Evolutionary conservation across 164 flowering plant genomes (phyloP).

Genomic region (Vitis rotundifolia): DNA sequence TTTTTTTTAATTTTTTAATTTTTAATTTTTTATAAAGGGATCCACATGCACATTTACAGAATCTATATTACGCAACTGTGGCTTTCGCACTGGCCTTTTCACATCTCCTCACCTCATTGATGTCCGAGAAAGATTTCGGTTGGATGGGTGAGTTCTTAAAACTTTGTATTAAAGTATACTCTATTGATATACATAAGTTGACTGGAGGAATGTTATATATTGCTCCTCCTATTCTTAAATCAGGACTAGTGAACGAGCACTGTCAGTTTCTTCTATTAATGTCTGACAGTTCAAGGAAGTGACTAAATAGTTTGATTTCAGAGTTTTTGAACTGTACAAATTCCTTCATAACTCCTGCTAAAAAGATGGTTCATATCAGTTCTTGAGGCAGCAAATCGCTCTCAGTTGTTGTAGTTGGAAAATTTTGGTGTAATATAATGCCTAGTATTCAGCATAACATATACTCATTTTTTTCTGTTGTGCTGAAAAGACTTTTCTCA

Average conservation of each 20-base stretch:
- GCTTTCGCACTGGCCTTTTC: slow-evolving; percentile 93
- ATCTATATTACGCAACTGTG: slow-evolving; percentile 89
- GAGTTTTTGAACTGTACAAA: too few species aligned
- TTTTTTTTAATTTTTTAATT: not conserved
- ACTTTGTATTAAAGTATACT: not conserved
- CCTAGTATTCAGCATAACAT: not conserved
- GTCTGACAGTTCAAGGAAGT: too few species aligned
- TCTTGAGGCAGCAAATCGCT: not conserved
- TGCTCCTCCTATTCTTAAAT: too few species aligned
- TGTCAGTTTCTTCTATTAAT: too few species aligned
- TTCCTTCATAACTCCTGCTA: not conserved
- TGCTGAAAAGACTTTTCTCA: not conserved
- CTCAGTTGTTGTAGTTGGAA: not conserved
- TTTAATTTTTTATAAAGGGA: slow-evolving; percentile 63
- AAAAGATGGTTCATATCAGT: not conserved
- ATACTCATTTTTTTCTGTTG: not conserved
- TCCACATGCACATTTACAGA: slow-evolving; percentile 95
- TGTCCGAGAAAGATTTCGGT: slow-evolving; percentile 87
- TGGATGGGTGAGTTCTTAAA: slow-evolving; percentile 79
- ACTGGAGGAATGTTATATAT: not conserved
- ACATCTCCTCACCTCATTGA: slow-evolving; percentile 99
- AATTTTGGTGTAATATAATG: not conserved
- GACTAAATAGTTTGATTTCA: too few species aligned
- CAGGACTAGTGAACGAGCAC: too few species aligned
- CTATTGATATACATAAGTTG: not conserved